Evolutionary conservation across 1,284 basidiomycete genomes (phyloP), one percentile per base, ranked within the genome.

Genomic region (Rhodotorula glutinis): DNA sequence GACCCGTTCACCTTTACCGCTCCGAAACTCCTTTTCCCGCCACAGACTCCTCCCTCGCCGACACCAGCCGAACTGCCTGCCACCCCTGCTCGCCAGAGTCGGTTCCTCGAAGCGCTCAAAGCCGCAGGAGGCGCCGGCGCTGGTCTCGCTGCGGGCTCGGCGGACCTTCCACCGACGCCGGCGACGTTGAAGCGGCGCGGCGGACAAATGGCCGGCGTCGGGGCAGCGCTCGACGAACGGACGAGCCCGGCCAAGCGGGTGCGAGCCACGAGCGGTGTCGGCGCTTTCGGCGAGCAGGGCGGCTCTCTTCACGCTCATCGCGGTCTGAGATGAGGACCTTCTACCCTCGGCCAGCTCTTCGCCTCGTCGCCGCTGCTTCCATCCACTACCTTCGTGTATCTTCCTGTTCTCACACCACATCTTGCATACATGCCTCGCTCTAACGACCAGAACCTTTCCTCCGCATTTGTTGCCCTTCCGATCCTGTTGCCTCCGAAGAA

Each of bases 1-100:
- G 68, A 70, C 52, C 64, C 64, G 14, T 70, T 70, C 58, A 63
- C 64, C 25, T 65, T 66, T 43, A 70, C 68, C 33, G 62, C 60
- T 1, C 68, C 68, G 1, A 41, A 47, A n/a, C 64, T 70, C 40
- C 52, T 70, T 46, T 70, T 70, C 55, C 68, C 68, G 30, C 68
- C 68, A 2, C 38, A 40, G 19, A 27, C 53, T 10, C 30, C 62
- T 0, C 49, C 57, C 43, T 53, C 56, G 0, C 40, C 66, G 1
- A 27, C 59, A 9, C 54, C 60, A 11, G 41, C 54, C 27, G 38
- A 40, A 2, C 16, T 30, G 3, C 68, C 68, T 1, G 13, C 58
- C 5, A 70, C 68, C 11, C 68, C 68, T 0, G 64, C 68, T 0
- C 49, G 52, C 29, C 55, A 63, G 30, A 61, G 58, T 27, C 61